Evolutionary conservation across 2,329 filamentous ascomycete species (phyloP), one percentile per base, ranked within the genome.

Genomic region (Cryphonectria radicalis): DNA sequence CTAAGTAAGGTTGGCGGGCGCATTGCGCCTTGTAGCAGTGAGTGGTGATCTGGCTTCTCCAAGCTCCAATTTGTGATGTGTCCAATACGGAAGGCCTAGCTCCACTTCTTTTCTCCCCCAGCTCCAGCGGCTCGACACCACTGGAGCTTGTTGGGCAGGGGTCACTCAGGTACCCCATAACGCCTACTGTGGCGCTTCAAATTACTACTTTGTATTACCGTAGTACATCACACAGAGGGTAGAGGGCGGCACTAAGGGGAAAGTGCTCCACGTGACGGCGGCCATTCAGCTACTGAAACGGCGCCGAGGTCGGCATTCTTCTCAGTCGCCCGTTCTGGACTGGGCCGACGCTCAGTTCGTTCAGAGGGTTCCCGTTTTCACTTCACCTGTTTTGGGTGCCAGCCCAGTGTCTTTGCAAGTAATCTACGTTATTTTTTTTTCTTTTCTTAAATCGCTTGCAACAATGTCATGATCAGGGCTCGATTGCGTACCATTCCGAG

Each of bases 31-130:
- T 32, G 63, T 32, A 22, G 40, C 42, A 65, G 42, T 19, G 25
- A 65, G 66, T 60, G 67, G 70, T 72, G 76, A 79, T 79, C 76
- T 78, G 76, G 77, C 76, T 76, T 78, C 74, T 75, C 75, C 73
- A 70, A 72, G 73, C 68, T 71, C 69, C 67, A 73, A 74, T 63
- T 68, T 74, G 75, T 73, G 75, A 77, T 77, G 75, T 77, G 76
- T 74, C 76, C 76, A 75, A 69, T 72, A 71, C 71, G 63, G 69
- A 50, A 66, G 35, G 50, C 55, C n/a, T 53, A 28, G 68, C 50
- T 37, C 64, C 42, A 46, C 66, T 50, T 32, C n/a, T 53, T 53
- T 32, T 13, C 42, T 25, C 11, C 59, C 25, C 32, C 46, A 55
- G 63, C 28, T 53, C 17, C 25, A 40, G 19, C 46, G 46, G n/a